Conservation (phyloP, 805 yeast species). For the Kazachstania psychrophila region DNA sequence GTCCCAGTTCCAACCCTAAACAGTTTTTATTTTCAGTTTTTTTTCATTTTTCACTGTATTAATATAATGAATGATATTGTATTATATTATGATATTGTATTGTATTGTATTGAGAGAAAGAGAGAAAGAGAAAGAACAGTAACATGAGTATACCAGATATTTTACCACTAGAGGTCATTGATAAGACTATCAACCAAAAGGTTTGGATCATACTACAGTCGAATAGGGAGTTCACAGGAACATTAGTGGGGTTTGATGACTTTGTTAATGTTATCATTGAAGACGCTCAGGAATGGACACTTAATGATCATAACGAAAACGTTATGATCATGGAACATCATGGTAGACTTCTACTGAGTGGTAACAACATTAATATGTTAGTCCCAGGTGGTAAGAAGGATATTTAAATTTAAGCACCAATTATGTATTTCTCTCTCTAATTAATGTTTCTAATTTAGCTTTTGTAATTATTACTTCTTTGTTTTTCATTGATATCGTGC, state of each 20-base stretch:
- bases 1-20: too few species aligned
- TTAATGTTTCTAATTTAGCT: slow-evolving; percentile 17
- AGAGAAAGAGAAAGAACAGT: too few species aligned
- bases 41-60: too few species aligned
- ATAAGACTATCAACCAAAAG: slow-evolving; percentile 72
- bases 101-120: too few species aligned
- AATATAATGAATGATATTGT: too few species aligned
- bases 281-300: slow-evolving; percentile 39
- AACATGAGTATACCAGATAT: slow-evolving; percentile 23
- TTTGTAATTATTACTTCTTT: slow-evolving; percentile 24
- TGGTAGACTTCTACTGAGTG: slow-evolving; percentile 59
- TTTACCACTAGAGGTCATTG: slow-evolving; percentile 77
- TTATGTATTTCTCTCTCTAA: background rate
- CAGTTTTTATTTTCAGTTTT: too few species aligned
- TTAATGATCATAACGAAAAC: slow-evolving; percentile 25
- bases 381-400: slow-evolving; percentile 40
- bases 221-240: slow-evolving; percentile 77
- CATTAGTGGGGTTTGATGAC: slow-evolving; percentile 86
- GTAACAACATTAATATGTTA: slow-evolving; percentile 64
- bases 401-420: background rate
- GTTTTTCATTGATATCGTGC: slow-evolving; percentile 25
- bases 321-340: slow-evolving; percentile 37
- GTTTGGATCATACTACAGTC: slow-evolving; percentile 64
- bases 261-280: slow-evolving; percentile 85
- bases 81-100: too few species aligned